These are phyloP conservation scores for Carex pumila DNA, from an alignment of 176 grass and related monocot genomes.

Conservation along the genomic window DNA sequence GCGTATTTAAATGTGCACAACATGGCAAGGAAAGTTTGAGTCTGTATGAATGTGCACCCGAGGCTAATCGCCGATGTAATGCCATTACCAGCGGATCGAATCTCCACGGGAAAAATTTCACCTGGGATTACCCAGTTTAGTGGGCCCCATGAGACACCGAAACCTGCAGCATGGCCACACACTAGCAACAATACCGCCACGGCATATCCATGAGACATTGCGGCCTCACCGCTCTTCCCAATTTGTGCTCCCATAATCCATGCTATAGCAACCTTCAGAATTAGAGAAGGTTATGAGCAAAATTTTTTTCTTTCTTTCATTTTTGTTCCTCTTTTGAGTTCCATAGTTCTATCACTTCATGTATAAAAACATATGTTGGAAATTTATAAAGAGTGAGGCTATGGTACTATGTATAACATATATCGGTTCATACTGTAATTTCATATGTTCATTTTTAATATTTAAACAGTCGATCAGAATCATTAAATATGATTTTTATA, in stretches of 20 bases:
- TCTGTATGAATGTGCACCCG: constrained; percentile 20
- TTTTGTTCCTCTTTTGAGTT: not conserved
- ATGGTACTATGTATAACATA: too few relatives aligned
- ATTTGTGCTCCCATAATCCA: constrained; percentile 21
- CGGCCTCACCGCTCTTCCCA: not conserved
- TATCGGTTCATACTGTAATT: too few relatives aligned
- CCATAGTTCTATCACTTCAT: too few relatives aligned
- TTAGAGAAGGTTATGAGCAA: not conserved
- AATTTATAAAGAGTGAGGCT: too few relatives aligned
- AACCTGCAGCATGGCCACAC: not conserved
- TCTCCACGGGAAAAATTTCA: constrained; percentile 23
- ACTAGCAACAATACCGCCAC: constrained; percentile 14
- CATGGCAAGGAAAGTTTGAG: constrained; percentile 21
- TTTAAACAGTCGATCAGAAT: too few relatives aligned
- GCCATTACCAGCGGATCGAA: constrained; percentile 16
- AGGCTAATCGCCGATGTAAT: constrained; percentile 5
- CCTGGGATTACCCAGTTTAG: constrained; percentile 21
- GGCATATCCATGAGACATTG: not conserved
- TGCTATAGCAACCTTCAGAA: constrained; percentile 6
- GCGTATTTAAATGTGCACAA: constrained; percentile 5
- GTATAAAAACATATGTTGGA: too few relatives aligned
- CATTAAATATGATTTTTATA: too few relatives aligned
- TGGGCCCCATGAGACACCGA: constrained; percentile 15
- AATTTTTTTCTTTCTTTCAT: not conserved
- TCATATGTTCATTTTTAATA: too few relatives aligned